A percentile compares a stretch with the other conserved stretches of the same genome.
Conservation (phyloP, 371 early-diverging fungal species). For the Umbelopsis sp. region DNA sequence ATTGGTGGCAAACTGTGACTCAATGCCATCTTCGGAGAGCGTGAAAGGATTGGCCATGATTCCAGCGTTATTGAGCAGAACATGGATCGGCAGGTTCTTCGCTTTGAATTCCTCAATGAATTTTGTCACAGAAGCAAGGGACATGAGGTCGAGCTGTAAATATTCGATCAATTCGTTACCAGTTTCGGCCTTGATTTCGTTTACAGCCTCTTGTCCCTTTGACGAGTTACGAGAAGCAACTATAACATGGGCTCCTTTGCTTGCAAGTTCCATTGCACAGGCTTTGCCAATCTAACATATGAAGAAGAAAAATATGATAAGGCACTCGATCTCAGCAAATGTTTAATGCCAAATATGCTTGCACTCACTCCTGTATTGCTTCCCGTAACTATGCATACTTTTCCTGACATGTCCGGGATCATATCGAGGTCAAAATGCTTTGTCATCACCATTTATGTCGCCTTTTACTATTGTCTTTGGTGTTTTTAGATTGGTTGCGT, state of each 20-base stretch:
- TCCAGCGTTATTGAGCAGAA: slow-evolving; percentile 63
- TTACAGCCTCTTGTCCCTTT: slow-evolving; percentile 46
- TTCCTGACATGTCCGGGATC: slow-evolving; percentile 68
- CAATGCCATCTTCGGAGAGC: slow-evolving; percentile 63
- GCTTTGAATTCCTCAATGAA: slow-evolving; percentile 49
- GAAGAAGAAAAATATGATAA: not conserved
- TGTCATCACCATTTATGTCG: not conserved
- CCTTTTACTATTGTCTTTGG: too few relatives aligned
- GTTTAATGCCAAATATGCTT: not conserved
- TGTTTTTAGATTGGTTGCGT: not conserved
- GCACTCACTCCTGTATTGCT: slow-evolving; percentile 61
- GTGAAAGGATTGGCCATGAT: slow-evolving; percentile 63
- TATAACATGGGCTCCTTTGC: slow-evolving; percentile 57
- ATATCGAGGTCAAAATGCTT: slow-evolving; percentile 37
- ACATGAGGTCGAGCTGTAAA: slow-evolving; percentile 56
- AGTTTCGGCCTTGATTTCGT: slow-evolving; percentile 48
- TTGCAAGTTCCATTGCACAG: slow-evolving; percentile 66
- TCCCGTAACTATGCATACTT: slow-evolving; percentile 76
- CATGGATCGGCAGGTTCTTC: slow-evolving; percentile 44
- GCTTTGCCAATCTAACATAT: slow-evolving; percentile 56
- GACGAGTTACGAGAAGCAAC: slow-evolving; percentile 53
- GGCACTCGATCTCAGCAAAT: not conserved
- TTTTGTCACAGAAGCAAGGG: slow-evolving; percentile 40
- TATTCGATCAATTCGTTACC: slow-evolving; percentile 43
- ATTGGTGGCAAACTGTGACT: slow-evolving; percentile 69